These are phyloP conservation scores for Colletotrichum sp. DNA, from an alignment of 2,329 filamentous ascomycete species.

Conservation along the genomic window DNA sequence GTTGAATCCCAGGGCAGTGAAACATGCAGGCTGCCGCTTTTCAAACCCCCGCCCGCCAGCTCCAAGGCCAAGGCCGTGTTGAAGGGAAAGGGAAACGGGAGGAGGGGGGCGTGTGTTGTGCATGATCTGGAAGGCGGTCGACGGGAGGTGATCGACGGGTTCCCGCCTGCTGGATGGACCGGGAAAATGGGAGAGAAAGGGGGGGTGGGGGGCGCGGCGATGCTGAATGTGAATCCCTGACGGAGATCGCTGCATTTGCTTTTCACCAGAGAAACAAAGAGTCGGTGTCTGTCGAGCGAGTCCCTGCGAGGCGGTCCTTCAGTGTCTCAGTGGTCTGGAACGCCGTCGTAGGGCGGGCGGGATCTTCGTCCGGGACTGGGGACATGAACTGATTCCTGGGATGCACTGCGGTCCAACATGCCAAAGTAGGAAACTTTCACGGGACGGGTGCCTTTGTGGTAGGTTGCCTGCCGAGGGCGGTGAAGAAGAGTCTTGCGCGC, in stretches of 20 bases:
- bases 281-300: not conserved
- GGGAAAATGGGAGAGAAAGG: not conserved
- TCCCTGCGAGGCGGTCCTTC: not conserved
- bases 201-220: not conserved
- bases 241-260: slow-evolving; percentile 1
- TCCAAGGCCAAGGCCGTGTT: not conserved
- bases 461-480: not conserved
- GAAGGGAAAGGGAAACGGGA: not conserved
- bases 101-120: not conserved
- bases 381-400: not conserved
- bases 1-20: not conserved
- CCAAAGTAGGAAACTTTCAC: not conserved
- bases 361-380: slow-evolving; percentile 2
- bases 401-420: not conserved
- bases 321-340: not conserved
- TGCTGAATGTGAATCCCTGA: not conserved
- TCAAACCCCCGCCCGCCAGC: not conserved
- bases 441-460: not conserved
- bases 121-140: not conserved
- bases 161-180: not conserved
- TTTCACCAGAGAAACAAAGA: not conserved
- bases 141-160: not conserved
- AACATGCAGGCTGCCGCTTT: not conserved
- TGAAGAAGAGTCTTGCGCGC: not conserved
- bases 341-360: not conserved